Percentiles rank a stretch among this genome's conserved stretches.
Conservation (phyloP, 257 asterid species). For the Nicotiana knightiana region DNA sequence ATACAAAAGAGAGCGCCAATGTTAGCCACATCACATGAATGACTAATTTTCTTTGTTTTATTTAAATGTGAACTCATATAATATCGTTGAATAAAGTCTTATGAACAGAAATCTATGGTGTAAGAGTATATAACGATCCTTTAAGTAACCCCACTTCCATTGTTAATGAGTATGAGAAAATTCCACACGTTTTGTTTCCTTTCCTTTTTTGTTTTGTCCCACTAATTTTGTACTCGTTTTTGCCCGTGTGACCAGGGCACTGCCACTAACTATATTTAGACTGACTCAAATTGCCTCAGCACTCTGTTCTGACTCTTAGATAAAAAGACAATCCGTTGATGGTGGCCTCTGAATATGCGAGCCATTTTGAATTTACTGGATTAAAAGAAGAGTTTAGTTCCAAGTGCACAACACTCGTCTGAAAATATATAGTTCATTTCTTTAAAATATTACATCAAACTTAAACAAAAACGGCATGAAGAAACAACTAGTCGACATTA, state of each 20-base stretch:
- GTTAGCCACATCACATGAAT: background rate
- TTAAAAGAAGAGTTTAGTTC: background rate
- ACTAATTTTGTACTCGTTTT: background rate
- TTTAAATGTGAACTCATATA: background rate
- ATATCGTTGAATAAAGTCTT: background rate
- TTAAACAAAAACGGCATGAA: background rate
- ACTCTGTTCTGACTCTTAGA: background rate
- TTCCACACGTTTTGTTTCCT: slow-evolving; percentile 7
- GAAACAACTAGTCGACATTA: background rate
- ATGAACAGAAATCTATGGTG: background rate
- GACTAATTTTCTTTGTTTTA: background rate
- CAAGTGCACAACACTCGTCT: background rate
- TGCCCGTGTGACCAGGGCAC: slow-evolving; percentile 1
- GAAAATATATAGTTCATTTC: background rate
- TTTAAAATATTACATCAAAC: background rate
- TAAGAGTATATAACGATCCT: background rate
- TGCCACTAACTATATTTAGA: background rate
- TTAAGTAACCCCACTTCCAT: background rate
- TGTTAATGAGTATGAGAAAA: background rate
- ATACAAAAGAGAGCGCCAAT: background rate
- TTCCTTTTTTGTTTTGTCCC: background rate
- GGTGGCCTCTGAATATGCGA: background rate
- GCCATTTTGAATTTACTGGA: background rate
- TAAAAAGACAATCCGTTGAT: background rate
- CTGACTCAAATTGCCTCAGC: background rate